Conservation (phyloP, 768 basidiomycete genomes). For the Mycena olivaceomarginata region DNA sequence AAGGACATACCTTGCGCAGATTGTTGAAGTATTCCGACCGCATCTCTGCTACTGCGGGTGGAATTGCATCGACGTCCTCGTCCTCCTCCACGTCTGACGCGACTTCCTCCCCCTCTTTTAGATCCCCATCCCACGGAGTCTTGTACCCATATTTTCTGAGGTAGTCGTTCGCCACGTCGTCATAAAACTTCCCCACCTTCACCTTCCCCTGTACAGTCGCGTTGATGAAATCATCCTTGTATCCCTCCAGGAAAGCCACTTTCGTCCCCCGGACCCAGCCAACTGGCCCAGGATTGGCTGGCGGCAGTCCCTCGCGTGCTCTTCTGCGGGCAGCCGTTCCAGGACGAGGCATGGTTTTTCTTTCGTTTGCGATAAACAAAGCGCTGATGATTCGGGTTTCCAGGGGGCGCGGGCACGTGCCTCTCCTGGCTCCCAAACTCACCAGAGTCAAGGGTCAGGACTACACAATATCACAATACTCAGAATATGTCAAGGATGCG, state of each 20-base stretch:
- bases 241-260: neutral
- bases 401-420: no score
- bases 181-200: neutral
- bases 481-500: no score
- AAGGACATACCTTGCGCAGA: neutral
- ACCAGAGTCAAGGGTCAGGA: no score
- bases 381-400: no score
- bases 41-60: neutral
- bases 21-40: neutral
- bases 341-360: neutral
- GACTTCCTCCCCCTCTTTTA: neutral
- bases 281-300: neutral
- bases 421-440: no score
- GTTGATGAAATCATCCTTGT: neutral
- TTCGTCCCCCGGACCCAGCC: neutral
- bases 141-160: neutral
- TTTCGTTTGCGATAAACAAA: no score
- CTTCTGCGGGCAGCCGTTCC: neutral
- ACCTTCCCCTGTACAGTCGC: neutral
- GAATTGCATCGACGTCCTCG: neutral
- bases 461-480: no score
- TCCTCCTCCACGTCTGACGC: slow-evolving; percentile 5
- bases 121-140: neutral
- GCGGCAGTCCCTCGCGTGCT: neutral
- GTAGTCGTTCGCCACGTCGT: slow-evolving; percentile 2